Percentiles rank a stretch among this genome's conserved stretches.
These are phyloP conservation scores for Aegilops tauschii DNA, from an alignment of 176 grass and related monocot genomes.

Conservation along the genomic window DNA sequence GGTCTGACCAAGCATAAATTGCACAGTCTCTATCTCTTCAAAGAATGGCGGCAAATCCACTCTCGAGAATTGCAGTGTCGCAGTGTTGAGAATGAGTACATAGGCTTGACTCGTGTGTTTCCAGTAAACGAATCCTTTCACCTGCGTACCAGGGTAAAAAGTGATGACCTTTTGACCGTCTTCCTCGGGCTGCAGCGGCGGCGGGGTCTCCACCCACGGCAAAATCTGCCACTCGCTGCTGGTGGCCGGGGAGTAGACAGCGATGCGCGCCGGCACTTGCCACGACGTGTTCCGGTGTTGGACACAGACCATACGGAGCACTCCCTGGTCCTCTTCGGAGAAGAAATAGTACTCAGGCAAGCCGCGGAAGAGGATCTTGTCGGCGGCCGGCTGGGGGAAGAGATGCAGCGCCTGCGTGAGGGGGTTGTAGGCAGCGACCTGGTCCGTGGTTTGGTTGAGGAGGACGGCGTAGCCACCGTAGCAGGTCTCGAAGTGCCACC, in stretches of 20 bases:
- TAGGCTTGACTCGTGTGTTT: neutral
- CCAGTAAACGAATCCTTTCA: neutral
- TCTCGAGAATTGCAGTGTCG: neutral
- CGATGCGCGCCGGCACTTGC: neutral
- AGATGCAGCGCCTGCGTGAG: too few species aligned
- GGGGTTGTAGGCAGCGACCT: too few species aligned
- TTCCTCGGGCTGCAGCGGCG: neutral
- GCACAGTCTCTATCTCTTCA: neutral
- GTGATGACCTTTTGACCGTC: neutral
- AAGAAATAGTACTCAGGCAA: neutral
- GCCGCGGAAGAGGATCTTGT: neutral
- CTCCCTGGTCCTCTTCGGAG: neutral
- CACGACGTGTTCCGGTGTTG: neutral
- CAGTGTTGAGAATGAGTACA: neutral
- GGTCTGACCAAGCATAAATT: neutral
- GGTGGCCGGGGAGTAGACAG: neutral
- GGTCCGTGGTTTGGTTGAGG: too few species aligned
- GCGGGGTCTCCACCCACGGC: neutral
- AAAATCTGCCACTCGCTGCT: neutral
- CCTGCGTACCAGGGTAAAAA: neutral
- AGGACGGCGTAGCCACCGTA: too few species aligned
- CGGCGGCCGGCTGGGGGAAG: neutral
- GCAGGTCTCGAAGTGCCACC: too few species aligned
- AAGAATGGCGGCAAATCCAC: neutral
- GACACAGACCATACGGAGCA: neutral